phyloP scores from a whole-genome alignment of 2,329 filamentous ascomycete genomes.

The Scedosporium boydii region DNA sequence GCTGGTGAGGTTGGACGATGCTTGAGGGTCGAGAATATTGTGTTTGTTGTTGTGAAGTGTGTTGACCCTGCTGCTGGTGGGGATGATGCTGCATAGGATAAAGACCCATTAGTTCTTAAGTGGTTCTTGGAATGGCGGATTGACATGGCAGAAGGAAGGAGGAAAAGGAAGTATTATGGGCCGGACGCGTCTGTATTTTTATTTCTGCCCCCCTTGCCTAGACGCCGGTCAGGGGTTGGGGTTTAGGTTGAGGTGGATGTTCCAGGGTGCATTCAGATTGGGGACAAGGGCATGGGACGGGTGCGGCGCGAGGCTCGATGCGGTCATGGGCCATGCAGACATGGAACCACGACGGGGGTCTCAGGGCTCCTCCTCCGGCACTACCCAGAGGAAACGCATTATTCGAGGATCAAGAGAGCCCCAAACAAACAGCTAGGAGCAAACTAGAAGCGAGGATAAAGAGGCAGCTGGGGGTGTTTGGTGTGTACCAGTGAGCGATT shows the following conservation, averaged over 20 bases:
- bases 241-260: slow-evolving; percentile 9
- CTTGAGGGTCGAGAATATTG: slow-evolving; percentile 63
- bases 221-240: slow-evolving; percentile 35
- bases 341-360: slow-evolving; percentile 5
- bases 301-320: slow-evolving; percentile 3
- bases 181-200: slow-evolving; percentile 38
- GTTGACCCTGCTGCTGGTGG: slow-evolving; percentile 56
- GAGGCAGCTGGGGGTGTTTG: neutral
- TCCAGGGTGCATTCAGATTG: slow-evolving; percentile 4
- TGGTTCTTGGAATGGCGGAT: slow-evolving; percentile 17
- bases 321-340: slow-evolving; percentile 1
- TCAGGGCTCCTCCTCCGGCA: neutral
- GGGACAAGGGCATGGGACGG: slow-evolving; percentile 3
- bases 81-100: slow-evolving; percentile 60
- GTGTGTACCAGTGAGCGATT: neutral
- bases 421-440: neutral
- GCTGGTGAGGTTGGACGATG: slow-evolving; percentile 65
- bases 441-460: neutral
- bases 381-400: slow-evolving; percentile 1
- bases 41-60: slow-evolving; percentile 34
- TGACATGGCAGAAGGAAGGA: slow-evolving; percentile 18
- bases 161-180: slow-evolving; percentile 22
- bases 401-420: slow-evolving; percentile 3
- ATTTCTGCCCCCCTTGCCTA: slow-evolving; percentile 28
- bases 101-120: slow-evolving; percentile 45